phyloP scores from a whole-genome alignment of 768 basidiomycete species.

The Kondoa malvinella region DNA sequence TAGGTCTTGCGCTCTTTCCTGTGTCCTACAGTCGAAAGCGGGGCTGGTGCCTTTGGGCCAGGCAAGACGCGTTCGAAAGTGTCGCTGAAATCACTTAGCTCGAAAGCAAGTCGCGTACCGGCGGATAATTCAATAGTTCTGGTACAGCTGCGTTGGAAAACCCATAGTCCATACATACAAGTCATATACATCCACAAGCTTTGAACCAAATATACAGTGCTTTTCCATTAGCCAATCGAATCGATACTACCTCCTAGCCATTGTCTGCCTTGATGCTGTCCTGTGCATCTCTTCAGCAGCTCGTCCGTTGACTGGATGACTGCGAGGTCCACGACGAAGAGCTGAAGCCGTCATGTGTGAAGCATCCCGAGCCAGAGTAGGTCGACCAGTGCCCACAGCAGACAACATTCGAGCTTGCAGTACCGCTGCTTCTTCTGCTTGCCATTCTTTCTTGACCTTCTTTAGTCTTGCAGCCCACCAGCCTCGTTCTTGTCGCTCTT shows the following conservation, averaged over 20 bases:
- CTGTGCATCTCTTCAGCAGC: not conserved
- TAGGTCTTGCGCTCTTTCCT: too few species aligned
- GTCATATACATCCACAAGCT: too few species aligned
- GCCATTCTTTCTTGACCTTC: slow-evolving; percentile 35
- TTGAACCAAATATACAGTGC: too few species aligned
- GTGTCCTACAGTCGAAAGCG: too few species aligned
- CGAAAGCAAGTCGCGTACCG: too few species aligned
- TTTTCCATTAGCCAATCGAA: too few species aligned
- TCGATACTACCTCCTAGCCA: not conserved
- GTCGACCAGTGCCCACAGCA: not conserved
- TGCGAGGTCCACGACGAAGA: not conserved
- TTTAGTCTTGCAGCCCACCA: slow-evolving; percentile 59
- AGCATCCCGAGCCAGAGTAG: not conserved
- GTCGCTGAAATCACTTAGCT: too few species aligned
- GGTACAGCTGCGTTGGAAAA: too few species aligned
- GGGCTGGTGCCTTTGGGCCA: too few species aligned
- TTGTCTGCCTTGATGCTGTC: not conserved
- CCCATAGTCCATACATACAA: too few species aligned
- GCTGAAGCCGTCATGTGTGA: not conserved
- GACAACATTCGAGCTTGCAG: slow-evolving; percentile 1
- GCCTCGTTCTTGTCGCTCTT: slow-evolving; percentile 51
- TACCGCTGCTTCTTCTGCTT: slow-evolving; percentile 9
- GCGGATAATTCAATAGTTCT: too few species aligned
- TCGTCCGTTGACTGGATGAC: not conserved
- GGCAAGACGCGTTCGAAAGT: too few species aligned